A percentile compares a stretch with the other conserved stretches of the same genome.
These are phyloP conservation scores for Dalbergia cultrata DNA, from an alignment of 306 rosid species.

Conservation along the genomic window DNA sequence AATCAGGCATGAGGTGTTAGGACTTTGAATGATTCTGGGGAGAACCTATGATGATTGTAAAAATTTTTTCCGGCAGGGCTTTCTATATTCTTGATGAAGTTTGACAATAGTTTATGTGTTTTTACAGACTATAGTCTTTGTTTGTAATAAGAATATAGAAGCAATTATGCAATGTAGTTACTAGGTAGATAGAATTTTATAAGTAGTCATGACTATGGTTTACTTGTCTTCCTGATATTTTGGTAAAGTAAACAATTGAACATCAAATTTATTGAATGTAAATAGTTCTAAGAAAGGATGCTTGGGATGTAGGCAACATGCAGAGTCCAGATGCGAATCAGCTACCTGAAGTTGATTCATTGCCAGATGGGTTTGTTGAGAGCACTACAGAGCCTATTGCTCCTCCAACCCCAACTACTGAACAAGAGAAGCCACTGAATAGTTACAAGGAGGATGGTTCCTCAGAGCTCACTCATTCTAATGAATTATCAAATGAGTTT, in stretches of 20 bases:
- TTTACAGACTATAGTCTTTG: background rate
- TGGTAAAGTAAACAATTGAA: constrained; percentile 1
- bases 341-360: constrained; percentile 90
- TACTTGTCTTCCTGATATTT: constrained; percentile 4
- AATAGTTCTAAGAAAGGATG: constrained; percentile 39
- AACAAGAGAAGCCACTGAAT: constrained; percentile 64
- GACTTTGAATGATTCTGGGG: background rate
- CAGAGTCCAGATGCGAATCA: constrained; percentile 81
- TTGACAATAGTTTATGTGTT: constrained; percentile 27
- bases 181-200: constrained; percentile 28
- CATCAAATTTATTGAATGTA: constrained; percentile 29
- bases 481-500: constrained; percentile 43
- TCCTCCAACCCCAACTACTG: constrained; percentile 71
- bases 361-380: constrained; percentile 95
- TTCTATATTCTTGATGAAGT: constrained; percentile 24
- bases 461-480: constrained; percentile 52
- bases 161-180: constrained; percentile 23
- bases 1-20: background rate
- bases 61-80: background rate
- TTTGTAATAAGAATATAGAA: constrained; percentile 24
- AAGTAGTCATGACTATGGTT: constrained; percentile 11
- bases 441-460: constrained; percentile 52
- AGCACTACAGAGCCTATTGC: constrained; percentile 70
- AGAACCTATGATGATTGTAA: background rate
- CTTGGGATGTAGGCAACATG: constrained; percentile 69